Conservation (phyloP, 2,329 filamentous ascomycete species). For the Leptographium galeiforme region DNA sequence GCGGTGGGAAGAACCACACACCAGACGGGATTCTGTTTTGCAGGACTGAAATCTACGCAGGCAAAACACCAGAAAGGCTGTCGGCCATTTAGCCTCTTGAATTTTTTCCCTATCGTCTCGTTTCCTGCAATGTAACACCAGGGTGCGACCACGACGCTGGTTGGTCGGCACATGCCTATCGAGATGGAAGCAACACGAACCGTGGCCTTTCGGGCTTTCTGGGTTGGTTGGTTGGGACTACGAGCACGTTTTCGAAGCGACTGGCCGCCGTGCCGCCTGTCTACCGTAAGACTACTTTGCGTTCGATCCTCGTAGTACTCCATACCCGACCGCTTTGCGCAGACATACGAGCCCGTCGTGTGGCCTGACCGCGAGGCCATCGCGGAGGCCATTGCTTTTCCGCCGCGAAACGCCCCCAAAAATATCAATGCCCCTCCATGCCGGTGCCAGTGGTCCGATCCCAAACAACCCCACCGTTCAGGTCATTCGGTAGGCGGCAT, state of each 20-base stretch:
- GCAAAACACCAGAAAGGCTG: neutral
- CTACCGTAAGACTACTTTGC: no score
- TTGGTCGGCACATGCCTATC: neutral
- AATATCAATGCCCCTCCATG: neutral
- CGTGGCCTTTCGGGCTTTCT: neutral
- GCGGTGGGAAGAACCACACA: neutral
- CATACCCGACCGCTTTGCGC: neutral
- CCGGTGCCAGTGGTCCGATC: neutral
- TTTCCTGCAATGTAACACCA: neutral
- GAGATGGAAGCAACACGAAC: neutral
- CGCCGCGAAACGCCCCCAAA: neutral
- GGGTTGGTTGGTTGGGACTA: neutral
- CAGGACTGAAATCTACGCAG: constrained; percentile 3
- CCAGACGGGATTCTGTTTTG: neutral
- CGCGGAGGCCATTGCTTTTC: neutral
- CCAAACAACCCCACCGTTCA: neutral
- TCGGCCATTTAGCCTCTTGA: neutral
- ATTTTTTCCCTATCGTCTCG: neutral
- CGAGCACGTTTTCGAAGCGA: no score
- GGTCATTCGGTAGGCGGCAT: neutral
- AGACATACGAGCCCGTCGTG: no score
- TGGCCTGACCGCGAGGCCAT: no score
- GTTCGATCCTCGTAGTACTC: no score
- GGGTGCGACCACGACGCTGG: no score
- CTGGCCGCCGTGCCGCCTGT: no score